A percentile compares a stretch with the other conserved stretches of the same genome.
Evolutionary conservation across 2,329 filamentous ascomycete genomes (phyloP).

Genomic region (Trichocomaceae sp.): DNA sequence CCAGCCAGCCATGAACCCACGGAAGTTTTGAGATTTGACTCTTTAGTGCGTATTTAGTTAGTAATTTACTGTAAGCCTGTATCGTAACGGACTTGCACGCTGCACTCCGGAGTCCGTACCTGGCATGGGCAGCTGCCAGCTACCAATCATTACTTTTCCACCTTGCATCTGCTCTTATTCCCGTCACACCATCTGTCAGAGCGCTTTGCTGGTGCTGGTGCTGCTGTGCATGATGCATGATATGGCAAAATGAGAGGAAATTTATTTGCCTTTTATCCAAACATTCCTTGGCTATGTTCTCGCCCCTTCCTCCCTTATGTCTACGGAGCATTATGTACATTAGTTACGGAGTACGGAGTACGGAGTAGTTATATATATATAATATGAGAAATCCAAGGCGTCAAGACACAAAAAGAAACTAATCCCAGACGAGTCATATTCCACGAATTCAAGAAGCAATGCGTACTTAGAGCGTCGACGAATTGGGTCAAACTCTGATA

Average conservation of each 20-base stretch:
- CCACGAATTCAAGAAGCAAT: not conserved
- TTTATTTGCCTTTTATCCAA: not conserved
- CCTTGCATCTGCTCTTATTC: not conserved
- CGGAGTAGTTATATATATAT: too few species aligned
- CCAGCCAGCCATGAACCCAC: constrained; percentile 3
- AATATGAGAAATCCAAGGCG: not conserved
- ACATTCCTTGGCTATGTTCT: not conserved
- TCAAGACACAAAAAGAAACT: not conserved
- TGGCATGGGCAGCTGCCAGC: constrained; percentile 5
- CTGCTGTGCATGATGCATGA: not conserved
- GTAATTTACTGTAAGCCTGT: too few species aligned
- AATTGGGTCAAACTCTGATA: not conserved
- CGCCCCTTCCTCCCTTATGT: not conserved
- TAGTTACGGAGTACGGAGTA: too few species aligned
- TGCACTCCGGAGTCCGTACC: not conserved
- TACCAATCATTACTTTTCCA: constrained; percentile 10
- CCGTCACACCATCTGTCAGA: not conserved
- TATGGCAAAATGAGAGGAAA: not conserved
- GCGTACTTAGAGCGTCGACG: not conserved
- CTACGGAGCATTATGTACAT: too few species aligned
- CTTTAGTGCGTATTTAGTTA: too few species aligned
- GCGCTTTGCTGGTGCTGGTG: too few species aligned
- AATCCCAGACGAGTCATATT: constrained; percentile 8
- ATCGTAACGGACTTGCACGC: too few species aligned
- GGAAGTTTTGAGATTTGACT: too few species aligned